Conservation (phyloP, 495 filamentous ascomycete species). For the Talaromyces ruber region DNA sequence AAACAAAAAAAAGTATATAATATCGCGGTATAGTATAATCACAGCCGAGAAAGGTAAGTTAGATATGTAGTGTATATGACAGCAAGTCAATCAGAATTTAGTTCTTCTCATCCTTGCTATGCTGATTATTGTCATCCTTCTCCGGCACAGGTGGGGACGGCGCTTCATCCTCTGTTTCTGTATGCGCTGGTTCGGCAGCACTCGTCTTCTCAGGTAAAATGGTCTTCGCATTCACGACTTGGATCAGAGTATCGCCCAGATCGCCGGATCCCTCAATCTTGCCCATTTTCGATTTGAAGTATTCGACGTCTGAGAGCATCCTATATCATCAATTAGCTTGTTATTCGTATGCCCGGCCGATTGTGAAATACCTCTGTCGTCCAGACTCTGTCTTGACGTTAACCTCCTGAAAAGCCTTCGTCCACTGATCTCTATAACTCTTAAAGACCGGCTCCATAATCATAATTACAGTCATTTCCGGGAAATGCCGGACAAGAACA, state of each 20-base stretch:
- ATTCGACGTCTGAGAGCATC: constrained; percentile 71
- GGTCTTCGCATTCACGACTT: constrained; percentile 56
- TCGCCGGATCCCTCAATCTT: constrained; percentile 76
- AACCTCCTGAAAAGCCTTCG: constrained; percentile 62
- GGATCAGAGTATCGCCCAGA: constrained; percentile 56
- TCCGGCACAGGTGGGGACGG: constrained; percentile 1
- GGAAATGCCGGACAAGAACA: constrained; percentile 77
- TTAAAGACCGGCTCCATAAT: constrained; percentile 90
- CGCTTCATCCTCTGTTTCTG: background rate
- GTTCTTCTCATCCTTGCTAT: background rate
- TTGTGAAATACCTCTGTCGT: constrained; percentile 57
- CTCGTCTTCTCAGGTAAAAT: constrained; percentile 10
- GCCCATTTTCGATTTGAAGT: constrained; percentile 62
- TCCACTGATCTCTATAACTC: constrained; percentile 78
- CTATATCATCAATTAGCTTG: constrained; percentile 29
- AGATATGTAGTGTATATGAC: background rate
- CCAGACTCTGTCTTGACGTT: constrained; percentile 56
- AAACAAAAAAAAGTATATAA: background rate
- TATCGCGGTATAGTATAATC: background rate
- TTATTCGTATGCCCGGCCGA: background rate
- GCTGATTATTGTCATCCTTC: constrained; percentile 3
- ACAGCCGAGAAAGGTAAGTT: background rate
- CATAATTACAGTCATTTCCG: constrained; percentile 65
- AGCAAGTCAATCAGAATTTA: background rate
- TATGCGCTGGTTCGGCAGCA: background rate